Evolutionary conservation across 2,329 filamentous ascomycete species (phyloP), one percentile per base, ranked within the genome.

Genomic region (Aspergillus fructus): DNA sequence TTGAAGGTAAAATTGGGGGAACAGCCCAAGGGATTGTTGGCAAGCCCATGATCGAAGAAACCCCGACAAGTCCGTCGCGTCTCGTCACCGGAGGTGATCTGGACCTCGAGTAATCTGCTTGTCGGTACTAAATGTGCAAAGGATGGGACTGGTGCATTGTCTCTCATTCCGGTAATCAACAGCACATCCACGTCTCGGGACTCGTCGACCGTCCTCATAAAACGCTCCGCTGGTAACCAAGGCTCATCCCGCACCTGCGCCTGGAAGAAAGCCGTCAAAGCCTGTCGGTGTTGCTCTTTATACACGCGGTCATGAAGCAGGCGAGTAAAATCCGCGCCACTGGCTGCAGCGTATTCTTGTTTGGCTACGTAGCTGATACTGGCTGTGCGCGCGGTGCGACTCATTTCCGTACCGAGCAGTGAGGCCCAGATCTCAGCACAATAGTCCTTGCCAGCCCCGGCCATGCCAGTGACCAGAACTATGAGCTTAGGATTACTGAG

Each of bases 161-260:
- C 85, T 75, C 84, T 81, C 81, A 87, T 83, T 0, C 85, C 85
- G 0, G 85, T 88, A 61, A 89, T 81, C 0, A 88, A 56, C 43
- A 88, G 70, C 48, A 87, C 82, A 55, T 86, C 81, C 2, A 77
- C 72, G 67, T 77, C 76, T 49, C 11, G 60, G 5, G 76, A 74
- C 12, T 60, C 55, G 34, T 71, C 17, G 3, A 87, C 79, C 2
- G 80, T 68, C 23, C 74, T 58, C 41, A 49, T 5, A 19, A 55
- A 55, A 39, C 49, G 53, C 54, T 84, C 77, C 61, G 82, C 70
- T 60, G 71, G 80, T 15, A 87, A 71, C 40, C 48, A 62, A 59
- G 83, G 81, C 42, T 73, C 72, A 64, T 74, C 58, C 27, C 46
- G 63, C 40, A 81, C 64, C 65, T 84, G 80, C 0, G 67, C 57